These are phyloP conservation scores for Euphrasia confusa DNA, from an alignment of 257 asterid genomes.

Conservation along the genomic window DNA sequence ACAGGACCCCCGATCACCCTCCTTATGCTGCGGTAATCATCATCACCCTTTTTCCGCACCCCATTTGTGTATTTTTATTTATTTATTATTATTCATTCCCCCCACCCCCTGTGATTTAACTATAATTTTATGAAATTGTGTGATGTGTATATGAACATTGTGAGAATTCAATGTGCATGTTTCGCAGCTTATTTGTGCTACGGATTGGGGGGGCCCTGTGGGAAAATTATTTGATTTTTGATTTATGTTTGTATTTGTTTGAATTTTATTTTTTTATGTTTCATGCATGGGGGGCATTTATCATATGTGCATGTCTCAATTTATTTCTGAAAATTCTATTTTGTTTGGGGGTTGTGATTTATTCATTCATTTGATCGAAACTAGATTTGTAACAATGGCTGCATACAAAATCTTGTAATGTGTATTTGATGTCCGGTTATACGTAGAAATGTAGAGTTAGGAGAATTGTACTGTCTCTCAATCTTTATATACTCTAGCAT, in stretches of 20 bases:
- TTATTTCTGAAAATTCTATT: background rate
- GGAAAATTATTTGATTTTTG: background rate
- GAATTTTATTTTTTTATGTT: background rate
- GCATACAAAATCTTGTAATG: slow-evolving; percentile 1
- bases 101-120: background rate
- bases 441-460: no score
- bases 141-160: background rate
- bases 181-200: background rate
- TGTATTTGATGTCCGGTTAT: slow-evolving; percentile 8
- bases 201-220: background rate
- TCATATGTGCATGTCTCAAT: slow-evolving; percentile 9
- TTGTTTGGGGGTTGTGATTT: background rate
- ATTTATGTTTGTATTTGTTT: background rate
- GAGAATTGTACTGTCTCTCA: background rate
- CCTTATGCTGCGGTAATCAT: slow-evolving; percentile 47
- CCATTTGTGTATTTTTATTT: background rate
- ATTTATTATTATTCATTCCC: background rate
- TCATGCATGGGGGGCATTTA: slow-evolving; percentile 15
- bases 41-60: background rate
- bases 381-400: background rate
- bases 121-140: background rate
- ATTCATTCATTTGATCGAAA: slow-evolving; percentile 3
- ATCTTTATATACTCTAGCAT: background rate
- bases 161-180: background rate
- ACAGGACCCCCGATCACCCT: slow-evolving; percentile 42